Percentiles rank a stretch among this genome's conserved stretches.
Conservation (phyloP, 176 grass and related monocot species). For the Luzula sylvatica region DNA sequence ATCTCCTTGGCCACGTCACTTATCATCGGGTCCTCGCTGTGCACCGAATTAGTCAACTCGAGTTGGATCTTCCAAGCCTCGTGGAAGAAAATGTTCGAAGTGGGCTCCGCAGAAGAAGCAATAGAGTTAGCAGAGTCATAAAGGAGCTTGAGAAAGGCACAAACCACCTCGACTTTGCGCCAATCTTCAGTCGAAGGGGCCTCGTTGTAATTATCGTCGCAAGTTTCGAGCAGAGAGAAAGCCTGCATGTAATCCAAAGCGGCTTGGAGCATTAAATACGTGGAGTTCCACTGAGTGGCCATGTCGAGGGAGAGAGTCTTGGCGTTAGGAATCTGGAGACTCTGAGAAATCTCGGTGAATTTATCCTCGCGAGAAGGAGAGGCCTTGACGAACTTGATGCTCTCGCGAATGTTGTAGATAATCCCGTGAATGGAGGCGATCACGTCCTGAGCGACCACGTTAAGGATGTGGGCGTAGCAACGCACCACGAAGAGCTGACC, state of each 20-base stretch:
- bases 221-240: conserved; percentile 52
- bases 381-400: conserved; percentile 86
- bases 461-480: conserved; percentile 63
- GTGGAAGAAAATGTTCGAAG: conserved; percentile 77
- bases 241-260: conserved; percentile 76
- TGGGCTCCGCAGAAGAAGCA: conserved; percentile 52
- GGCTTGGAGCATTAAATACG: conserved; percentile 78
- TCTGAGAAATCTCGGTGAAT: conserved; percentile 64
- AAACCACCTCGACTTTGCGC: conserved; percentile 66
- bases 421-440: conserved; percentile 82
- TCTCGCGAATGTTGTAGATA: conserved; percentile 79
- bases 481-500: conserved; percentile 87
- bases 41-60: conserved; percentile 41
- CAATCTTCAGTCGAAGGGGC: conserved; percentile 66
- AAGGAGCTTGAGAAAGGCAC: conserved; percentile 44
- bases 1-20: conserved; percentile 61
- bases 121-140: conserved; percentile 70
- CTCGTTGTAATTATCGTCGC: conserved; percentile 81
- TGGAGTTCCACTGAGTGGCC: conserved; percentile 82
- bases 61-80: conserved; percentile 86
- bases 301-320: conserved; percentile 74
- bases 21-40: conserved; percentile 40
- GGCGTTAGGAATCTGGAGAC: conserved; percentile 52
- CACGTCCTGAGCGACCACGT: conserved; percentile 63
- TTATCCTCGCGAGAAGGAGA: conserved; percentile 54